Conservation (phyloP, 768 basidiomycete genomes). For the Calocybe cyanea region DNA sequence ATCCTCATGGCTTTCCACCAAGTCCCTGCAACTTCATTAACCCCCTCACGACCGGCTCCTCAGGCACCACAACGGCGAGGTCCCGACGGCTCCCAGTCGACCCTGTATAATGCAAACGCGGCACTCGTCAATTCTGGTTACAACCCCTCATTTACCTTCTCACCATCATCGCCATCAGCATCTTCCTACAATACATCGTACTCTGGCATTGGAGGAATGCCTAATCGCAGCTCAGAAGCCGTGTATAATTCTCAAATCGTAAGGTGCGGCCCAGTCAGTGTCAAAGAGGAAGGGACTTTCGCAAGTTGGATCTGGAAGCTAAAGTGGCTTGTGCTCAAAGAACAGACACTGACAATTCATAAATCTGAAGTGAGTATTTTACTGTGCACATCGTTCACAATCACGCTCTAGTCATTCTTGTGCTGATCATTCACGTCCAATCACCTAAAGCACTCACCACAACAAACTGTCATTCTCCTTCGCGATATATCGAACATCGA, state of each 20-base stretch:
- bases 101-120: constrained; percentile 33
- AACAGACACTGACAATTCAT: constrained; percentile 74
- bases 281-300: constrained; percentile 90
- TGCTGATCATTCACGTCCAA: constrained; percentile 9
- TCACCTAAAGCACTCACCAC: constrained; percentile 44
- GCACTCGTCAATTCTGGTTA: constrained; percentile 54
- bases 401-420: constrained; percentile 1
- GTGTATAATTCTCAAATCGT: constrained; percentile 45
- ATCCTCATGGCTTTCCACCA: constrained; percentile 33
- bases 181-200: constrained; percentile 67
- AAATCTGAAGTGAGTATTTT: constrained; percentile 79
- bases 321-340: constrained; percentile 86
- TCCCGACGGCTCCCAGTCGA: constrained; percentile 29
- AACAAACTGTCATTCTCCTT: constrained; percentile 61
- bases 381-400: constrained; percentile 1
- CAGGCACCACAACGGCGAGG: constrained; percentile 56
- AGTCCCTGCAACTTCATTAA: constrained; percentile 52
- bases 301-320: constrained; percentile 89
- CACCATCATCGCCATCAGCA: constrained; percentile 44
- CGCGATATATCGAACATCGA: constrained; percentile 84
- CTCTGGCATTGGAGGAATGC: constrained; percentile 79
- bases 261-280: constrained; percentile 68
- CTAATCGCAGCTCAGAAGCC: constrained; percentile 45
- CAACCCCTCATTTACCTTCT: constrained; percentile 53
- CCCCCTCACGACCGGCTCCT: constrained; percentile 76